phyloP scores from a whole-genome alignment of 148 eudicot species.

The Rhododendron mucronatum region DNA sequence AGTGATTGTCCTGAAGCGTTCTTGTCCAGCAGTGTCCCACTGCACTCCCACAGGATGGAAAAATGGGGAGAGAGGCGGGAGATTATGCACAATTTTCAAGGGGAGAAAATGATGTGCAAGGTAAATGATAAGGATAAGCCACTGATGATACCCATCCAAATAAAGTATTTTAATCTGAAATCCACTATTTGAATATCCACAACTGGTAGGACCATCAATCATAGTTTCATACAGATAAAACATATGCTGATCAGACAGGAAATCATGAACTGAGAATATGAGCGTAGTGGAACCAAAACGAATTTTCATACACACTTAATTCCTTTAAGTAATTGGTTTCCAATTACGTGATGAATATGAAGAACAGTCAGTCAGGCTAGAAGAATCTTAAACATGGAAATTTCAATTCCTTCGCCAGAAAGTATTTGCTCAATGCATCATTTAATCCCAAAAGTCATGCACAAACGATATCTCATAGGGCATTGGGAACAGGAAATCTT shows the following conservation, averaged over 20 bases:
- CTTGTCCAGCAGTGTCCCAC: slow-evolving; percentile 28
- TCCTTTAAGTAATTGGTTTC: not conserved
- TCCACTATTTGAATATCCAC: not conserved
- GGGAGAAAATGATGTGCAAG: not conserved
- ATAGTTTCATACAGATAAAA: not conserved
- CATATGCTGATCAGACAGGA: not conserved
- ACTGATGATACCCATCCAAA: not conserved
- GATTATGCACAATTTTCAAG: not conserved
- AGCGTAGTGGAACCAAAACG: not conserved
- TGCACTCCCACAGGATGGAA: slow-evolving; percentile 10
- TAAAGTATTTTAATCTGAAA: not conserved
- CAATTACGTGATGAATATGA: not conserved
- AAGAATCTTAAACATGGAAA: not conserved
- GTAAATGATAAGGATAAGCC: not conserved
- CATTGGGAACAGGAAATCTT: slow-evolving; percentile 10
- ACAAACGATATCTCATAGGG: not conserved
- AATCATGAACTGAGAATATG: not conserved
- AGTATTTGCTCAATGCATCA: not conserved
- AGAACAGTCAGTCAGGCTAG: not conserved
- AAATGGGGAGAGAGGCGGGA: not conserved
- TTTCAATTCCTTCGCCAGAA: not conserved
- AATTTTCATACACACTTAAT: not conserved
- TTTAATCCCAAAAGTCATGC: not conserved
- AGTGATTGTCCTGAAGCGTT: slow-evolving; percentile 13
- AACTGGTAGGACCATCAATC: not conserved